Conservation (phyloP, 2,329 filamentous ascomycete genomes). For the Microdochium nivale region DNA sequence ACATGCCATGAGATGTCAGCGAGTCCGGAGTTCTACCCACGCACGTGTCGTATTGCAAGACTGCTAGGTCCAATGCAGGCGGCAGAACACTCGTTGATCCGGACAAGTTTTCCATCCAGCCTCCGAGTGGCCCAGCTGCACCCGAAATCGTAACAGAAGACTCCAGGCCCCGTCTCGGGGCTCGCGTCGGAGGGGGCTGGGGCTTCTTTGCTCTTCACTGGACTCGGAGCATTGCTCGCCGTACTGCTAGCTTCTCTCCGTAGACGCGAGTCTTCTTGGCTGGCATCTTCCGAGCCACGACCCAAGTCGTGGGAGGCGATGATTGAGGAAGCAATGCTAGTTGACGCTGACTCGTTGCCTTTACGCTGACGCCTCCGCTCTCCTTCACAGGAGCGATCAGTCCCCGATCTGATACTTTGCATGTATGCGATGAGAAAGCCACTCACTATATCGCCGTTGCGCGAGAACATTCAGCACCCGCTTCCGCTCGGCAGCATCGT, state of each 20-base stretch:
- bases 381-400: not conserved
- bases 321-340: no score
- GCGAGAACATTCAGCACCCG: conserved; percentile 44
- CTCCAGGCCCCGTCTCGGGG: no score
- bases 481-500: conserved; percentile 44
- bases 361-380: not conserved
- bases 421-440: not conserved
- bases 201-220: no score
- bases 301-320: no score
- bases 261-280: no score
- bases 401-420: conserved; percentile 5
- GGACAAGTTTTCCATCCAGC: not conserved
- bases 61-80: not conserved
- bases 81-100: no score
- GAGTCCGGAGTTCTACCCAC: not conserved
- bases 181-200: no score
- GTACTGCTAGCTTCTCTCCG: no score
- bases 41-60: not conserved
- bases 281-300: no score
- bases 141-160: not conserved
- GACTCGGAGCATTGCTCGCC: no score
- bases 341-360: not conserved
- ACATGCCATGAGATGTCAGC: not conserved
- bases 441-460: conserved; percentile 42
- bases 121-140: not conserved